Base-by-base conservation (phyloP, 2,329 filamentous ascomycete species). In the Aureobasidium sp. region DNA sequence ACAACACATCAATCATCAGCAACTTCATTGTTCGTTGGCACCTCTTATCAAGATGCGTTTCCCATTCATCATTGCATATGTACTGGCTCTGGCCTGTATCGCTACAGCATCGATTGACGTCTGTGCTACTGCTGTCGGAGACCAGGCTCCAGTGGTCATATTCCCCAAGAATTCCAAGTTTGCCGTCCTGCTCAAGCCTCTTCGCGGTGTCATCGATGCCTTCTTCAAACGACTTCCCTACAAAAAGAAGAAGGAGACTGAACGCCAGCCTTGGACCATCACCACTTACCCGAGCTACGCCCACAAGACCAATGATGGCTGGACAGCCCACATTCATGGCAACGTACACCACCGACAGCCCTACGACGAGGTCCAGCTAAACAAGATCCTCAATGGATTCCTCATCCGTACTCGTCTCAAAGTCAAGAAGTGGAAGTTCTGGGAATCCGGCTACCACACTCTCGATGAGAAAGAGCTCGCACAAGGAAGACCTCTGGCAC, bases 311-410 rank as follows among this genome's bases (percentile, higher is more conserved):
- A 78, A 85, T 12, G 73, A 83, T 57, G 85, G 86, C 48, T 91
- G 88, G 88, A 89, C 84, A 65, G 79, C 90, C 6, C 81, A 86
- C 32, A 81, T 90, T 61, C 87, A 87, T 66, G 88, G 88, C 67
- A 89, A 90, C 69, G 84, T 90, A 10, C 90, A 84, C 77, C 89
- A 89, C 70, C 81, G 86, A 62, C 87, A 87, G 1, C 81, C 87
- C 57, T 84, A 87, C 46, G 80, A 79, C 1, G 77, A 83, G 67
- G 75, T 76, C 29, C 87, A 82, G 67, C 85, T 87, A 63, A 84
- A 90, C 65, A 71, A 83, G 32, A 88, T 90, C 72, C 78, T 90
- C 5, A 79, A 80, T 62, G 81, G 89, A 46, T 71, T 81, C 12
- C 73, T 84, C 43, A 34, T 24, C 17, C 44, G 15, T 78, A 89